Percentiles rank a stretch among this genome's conserved stretches.
Conservation (phyloP, 371 early-diverging fungal genomes). For the Lichtheimia ramosa region DNA sequence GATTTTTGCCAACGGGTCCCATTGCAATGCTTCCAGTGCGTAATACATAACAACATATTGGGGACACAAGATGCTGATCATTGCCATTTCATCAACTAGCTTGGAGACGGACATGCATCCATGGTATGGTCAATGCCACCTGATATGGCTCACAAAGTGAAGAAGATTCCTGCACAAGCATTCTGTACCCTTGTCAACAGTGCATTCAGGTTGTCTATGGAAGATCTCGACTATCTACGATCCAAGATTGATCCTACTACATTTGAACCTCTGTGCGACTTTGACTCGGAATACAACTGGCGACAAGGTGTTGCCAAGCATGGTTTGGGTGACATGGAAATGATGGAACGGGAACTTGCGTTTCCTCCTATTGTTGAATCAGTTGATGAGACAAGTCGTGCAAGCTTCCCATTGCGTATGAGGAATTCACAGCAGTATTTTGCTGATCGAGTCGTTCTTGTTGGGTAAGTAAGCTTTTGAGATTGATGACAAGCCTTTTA, state of each 20-base stretch:
- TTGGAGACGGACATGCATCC: conserved; percentile 66
- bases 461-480: conserved; percentile 70
- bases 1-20: conserved; percentile 94
- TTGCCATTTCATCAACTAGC: conserved; percentile 19
- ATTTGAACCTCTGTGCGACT: conserved; percentile 40
- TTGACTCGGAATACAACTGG: conserved; percentile 69
- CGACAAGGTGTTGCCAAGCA: conserved; percentile 49
- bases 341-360: conserved; percentile 22
- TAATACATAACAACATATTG: background rate
- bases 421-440: conserved; percentile 77
- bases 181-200: conserved; percentile 80
- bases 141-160: conserved; percentile 62
- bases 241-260: conserved; percentile 49
- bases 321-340: conserved; percentile 21
- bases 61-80: background rate
- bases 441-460: conserved; percentile 79
- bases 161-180: conserved; percentile 55
- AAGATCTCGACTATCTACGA: conserved; percentile 76
- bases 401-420: conserved; percentile 85
- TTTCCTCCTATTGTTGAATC: conserved; percentile 67
- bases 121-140: conserved; percentile 91
- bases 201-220: conserved; percentile 71
- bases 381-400: conserved; percentile 70
- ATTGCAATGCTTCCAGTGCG: conserved; percentile 89
- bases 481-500: background rate